Evolutionary conservation across 495 filamentous ascomycete species (phyloP).

Genomic region (Neurospora africana): DNA sequence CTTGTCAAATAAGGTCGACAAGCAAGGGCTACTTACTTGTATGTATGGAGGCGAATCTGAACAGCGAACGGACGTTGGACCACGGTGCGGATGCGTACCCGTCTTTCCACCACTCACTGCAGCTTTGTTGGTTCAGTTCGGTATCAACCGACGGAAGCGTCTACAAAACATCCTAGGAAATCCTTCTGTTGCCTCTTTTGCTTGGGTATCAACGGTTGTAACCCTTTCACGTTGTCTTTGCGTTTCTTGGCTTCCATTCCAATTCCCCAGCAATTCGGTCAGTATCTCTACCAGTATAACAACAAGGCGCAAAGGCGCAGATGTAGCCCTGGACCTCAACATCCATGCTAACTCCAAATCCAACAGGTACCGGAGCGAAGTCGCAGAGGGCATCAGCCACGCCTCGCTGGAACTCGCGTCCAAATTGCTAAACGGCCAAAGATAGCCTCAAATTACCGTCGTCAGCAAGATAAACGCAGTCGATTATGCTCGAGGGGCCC

Average conservation of each 20-base stretch:
- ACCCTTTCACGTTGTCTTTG: neutral
- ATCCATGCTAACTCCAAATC: neutral
- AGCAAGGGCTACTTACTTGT: neutral
- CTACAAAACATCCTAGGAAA: neutral
- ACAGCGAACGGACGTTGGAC: neutral
- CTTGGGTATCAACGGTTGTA: neutral
- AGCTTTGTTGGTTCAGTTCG: neutral
- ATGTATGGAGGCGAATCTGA: neutral
- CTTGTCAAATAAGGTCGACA: neutral
- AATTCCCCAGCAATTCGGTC: neutral
- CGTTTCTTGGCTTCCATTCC: neutral
- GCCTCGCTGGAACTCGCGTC: neutral
- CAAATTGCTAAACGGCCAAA: neutral
- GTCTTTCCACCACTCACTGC: neutral
- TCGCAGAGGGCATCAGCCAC: neutral
- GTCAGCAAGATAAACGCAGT: neutral
- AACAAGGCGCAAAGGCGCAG: neutral
- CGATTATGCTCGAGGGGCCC: neutral
- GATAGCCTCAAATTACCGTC: neutral
- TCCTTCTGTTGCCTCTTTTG: neutral
- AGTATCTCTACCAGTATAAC: neutral
- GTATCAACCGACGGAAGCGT: neutral
- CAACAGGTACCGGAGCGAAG: neutral
- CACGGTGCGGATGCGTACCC: neutral
- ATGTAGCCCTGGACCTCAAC: neutral